phyloP scores from a whole-genome alignment of 208 protist genomes.

The Willaertia magna region DNA sequence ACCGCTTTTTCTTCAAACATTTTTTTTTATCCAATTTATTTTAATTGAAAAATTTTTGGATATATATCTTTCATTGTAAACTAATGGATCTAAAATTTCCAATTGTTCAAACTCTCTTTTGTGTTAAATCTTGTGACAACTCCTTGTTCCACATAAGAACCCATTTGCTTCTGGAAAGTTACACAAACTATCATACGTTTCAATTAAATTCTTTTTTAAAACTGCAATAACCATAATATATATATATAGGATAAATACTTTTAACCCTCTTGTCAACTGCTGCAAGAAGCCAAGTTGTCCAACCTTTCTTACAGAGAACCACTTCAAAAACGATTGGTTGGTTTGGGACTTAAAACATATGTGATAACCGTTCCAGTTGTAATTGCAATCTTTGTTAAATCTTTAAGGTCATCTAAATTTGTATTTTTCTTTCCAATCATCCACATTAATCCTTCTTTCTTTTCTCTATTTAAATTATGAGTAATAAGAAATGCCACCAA shows the following conservation, averaged over 20 bases:
- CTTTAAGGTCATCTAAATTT: not conserved
- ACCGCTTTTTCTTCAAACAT: too few relatives aligned
- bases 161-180: not conserved
- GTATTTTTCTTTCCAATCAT: not conserved
- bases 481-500: not conserved
- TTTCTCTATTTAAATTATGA: not conserved
- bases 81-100: not conserved
- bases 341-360: slow-evolving; percentile 32
- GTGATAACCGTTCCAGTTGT: not conserved
- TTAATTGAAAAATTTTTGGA: too few relatives aligned
- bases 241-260: not conserved
- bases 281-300: slow-evolving; percentile 37
- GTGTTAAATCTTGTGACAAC: not conserved
- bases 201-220: not conserved
- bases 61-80: not conserved
- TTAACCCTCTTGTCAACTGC: not conserved
- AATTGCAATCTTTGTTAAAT: not conserved
- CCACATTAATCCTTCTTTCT: not conserved
- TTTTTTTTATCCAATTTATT: too few relatives aligned
- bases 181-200: not conserved
- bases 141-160: not conserved
- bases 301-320: slow-evolving; percentile 38
- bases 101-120: not conserved
- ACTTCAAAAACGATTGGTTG: slow-evolving; percentile 30
- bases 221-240: not conserved